phyloP scores from a whole-genome alignment of 2,329 filamentous ascomycete species.

The Aspergillus flavus region DNA sequence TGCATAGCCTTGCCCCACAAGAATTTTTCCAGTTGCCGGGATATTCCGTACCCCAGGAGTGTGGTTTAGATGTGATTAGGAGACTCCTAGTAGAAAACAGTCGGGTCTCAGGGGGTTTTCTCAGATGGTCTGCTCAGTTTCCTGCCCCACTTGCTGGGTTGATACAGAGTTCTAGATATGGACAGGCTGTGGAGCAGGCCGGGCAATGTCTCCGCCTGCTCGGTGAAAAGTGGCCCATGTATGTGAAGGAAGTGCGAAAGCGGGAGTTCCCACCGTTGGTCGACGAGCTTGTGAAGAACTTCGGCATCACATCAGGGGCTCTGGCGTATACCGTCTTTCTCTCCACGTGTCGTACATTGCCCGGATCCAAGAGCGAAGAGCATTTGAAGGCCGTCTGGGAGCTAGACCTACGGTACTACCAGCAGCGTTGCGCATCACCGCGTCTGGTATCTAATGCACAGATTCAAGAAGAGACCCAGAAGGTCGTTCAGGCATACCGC shows the following conservation, averaged over 20 bases:
- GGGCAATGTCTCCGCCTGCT: constrained; percentile 51
- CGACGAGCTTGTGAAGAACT: constrained; percentile 54
- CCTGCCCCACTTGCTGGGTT: constrained; percentile 42
- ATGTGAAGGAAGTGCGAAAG: constrained; percentile 35
- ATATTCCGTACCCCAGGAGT: constrained; percentile 30
- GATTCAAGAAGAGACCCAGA: constrained; percentile 16
- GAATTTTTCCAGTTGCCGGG: constrained; percentile 43
- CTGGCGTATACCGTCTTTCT: constrained; percentile 59
- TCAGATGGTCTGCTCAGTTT: constrained; percentile 53
- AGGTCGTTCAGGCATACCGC: constrained; percentile 21
- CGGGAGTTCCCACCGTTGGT: constrained; percentile 59
- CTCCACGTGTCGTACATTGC: constrained; percentile 33
- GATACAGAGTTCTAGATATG: constrained; percentile 37
- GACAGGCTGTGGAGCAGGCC: constrained; percentile 40
- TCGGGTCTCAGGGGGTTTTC: constrained; percentile 40
- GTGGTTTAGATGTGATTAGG: constrained; percentile 41
- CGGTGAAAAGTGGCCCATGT: constrained; percentile 42
- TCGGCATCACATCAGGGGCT: constrained; percentile 54
- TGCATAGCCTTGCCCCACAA: constrained; percentile 50
- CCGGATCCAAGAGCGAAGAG: constrained; percentile 14
- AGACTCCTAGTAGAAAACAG: constrained; percentile 52
- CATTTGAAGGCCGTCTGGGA: constrained; percentile 23
- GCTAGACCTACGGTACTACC: constrained; percentile 23
- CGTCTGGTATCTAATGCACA: neutral
- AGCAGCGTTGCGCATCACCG: constrained; percentile 15